These are phyloP conservation scores for Cetraspora pellucida DNA, from an alignment of 192 early-diverging fungal species.

Conservation along the genomic window DNA sequence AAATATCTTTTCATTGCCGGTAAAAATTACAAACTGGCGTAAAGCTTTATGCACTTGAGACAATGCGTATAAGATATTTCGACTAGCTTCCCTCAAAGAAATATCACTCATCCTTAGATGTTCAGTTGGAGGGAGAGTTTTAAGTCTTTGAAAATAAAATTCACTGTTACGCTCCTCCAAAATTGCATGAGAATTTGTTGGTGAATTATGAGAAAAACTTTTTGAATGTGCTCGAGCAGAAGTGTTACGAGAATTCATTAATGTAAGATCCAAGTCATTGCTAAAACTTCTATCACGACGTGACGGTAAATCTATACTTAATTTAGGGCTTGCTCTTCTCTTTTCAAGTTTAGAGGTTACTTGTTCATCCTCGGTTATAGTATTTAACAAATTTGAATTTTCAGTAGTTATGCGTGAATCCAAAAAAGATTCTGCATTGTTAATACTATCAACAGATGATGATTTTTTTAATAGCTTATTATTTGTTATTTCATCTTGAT, in stretches of 20 bases:
- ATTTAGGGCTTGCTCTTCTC: neutral
- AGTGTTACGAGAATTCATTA: neutral
- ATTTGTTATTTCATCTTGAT: neutral
- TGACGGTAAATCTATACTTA: slow-evolving; percentile 17
- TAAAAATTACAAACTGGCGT: slow-evolving; percentile 43
- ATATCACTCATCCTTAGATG: slow-evolving; percentile 40
- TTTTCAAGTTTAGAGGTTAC: neutral
- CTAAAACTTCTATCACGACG: slow-evolving; percentile 25
- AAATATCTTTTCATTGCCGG: slow-evolving; percentile 45
- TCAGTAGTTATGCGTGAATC: slow-evolving; percentile 15
- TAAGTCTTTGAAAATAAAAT: slow-evolving; percentile 46
- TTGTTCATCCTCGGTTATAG: neutral
- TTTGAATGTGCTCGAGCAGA: slow-evolving; percentile 44
- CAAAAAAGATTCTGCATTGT: neutral
- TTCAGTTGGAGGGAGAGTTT: slow-evolving; percentile 27
- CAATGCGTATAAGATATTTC: slow-evolving; percentile 49
- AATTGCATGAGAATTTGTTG: slow-evolving; percentile 12
- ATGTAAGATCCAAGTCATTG: slow-evolving; percentile 20
- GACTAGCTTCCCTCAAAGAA: slow-evolving; percentile 44
- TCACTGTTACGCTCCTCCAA: slow-evolving; percentile 39
- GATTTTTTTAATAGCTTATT: slow-evolving; percentile 6
- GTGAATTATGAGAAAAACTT: slow-evolving; percentile 44
- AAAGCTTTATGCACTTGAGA: slow-evolving; percentile 48
- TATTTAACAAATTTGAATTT: slow-evolving; percentile 7
- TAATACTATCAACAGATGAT: neutral